Base-by-base conservation (phyloP, 148 eudicot genomes). In the Drosera capensis region DNA sequence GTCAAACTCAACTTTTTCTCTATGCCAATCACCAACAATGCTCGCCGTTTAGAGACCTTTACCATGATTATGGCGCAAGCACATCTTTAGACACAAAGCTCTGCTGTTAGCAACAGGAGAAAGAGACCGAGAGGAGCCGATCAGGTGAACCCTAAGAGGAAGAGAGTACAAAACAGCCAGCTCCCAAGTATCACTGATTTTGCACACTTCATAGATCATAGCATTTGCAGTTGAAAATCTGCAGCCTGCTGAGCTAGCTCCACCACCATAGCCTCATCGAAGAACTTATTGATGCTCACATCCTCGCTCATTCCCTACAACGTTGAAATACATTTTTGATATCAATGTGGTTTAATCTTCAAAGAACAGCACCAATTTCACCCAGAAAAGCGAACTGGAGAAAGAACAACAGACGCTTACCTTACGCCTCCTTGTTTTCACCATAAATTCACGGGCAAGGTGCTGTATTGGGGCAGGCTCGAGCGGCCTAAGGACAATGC, bases 231-330 rank as follows among this genome's bases (percentile, higher is more conserved):
- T 53, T 84, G 95, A 45, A 75, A 74, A 71, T 81, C 87, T 19
- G 97, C 99, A 43, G 71, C 95, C 67, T 90, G 95, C 48, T 85
- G 93, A 41, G 99, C 99, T 41, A 90, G 68, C 68, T 90, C 99
- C 48, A 70, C 88, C 46, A 84, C 68, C 99, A 90, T 90, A 44
- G 88, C 94, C 57, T 90, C 95, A 12, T 90, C 99, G 17, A 90
- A 90, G 59, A 80, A 90, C 49, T 85, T 85, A 41, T 79, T 81
- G 42, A 80, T 85, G 72, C 87, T 80, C 47, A 90, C 99, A 58
- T 85, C 99, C 48, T 90, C 95, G 15, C 95, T 85, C 99, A 90
- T 90, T 43, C 99, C 99, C 99, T 90, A 63, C 44, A 67, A 36
- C 31, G 9, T 9, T 28, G 9, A 28, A 28, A 28, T 28, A 28